These are phyloP conservation scores for Hypoxylon intermedium DNA, from an alignment of 495 filamentous ascomycete species.

Conservation along the genomic window DNA sequence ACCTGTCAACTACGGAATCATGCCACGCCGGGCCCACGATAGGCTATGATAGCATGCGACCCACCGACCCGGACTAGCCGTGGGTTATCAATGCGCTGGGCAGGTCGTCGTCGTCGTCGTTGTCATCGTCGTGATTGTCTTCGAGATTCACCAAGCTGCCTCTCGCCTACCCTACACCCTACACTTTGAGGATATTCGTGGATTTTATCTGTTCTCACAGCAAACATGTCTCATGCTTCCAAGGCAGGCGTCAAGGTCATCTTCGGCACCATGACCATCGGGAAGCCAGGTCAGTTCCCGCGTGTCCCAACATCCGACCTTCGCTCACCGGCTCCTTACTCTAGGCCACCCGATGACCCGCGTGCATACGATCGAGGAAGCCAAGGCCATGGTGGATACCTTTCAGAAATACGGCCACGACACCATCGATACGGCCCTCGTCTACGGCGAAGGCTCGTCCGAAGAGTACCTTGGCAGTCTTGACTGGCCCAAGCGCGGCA, in stretches of 20 bases:
- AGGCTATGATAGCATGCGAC: not conserved
- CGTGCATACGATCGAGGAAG: not conserved
- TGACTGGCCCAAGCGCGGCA: constrained; percentile 55
- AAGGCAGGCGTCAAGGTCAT: not conserved
- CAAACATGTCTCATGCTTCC: not conserved
- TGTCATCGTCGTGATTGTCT: not conserved
- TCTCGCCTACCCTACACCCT: not conserved
- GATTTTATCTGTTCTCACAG: not conserved
- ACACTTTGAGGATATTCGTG: not conserved
- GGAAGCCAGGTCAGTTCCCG: not conserved
- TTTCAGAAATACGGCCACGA: constrained; percentile 64
- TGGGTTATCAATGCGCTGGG: not conserved
- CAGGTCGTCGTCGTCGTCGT: not conserved
- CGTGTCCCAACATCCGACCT: not conserved
- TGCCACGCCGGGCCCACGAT: not conserved
- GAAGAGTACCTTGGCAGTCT: constrained; percentile 58
- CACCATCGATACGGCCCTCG: constrained; percentile 64
- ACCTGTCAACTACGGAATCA: not conserved
- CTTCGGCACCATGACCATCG: not conserved
- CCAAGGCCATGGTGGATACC: not conserved
- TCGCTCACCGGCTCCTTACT: not conserved
- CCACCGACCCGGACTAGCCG: too few relatives aligned
- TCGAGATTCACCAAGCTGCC: not conserved
- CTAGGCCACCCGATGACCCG: not conserved
- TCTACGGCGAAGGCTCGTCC: constrained; percentile 59